Evolutionary conservation across 2,329 filamentous ascomycete species (phyloP).

Genomic region (Penicillium sp.): DNA sequence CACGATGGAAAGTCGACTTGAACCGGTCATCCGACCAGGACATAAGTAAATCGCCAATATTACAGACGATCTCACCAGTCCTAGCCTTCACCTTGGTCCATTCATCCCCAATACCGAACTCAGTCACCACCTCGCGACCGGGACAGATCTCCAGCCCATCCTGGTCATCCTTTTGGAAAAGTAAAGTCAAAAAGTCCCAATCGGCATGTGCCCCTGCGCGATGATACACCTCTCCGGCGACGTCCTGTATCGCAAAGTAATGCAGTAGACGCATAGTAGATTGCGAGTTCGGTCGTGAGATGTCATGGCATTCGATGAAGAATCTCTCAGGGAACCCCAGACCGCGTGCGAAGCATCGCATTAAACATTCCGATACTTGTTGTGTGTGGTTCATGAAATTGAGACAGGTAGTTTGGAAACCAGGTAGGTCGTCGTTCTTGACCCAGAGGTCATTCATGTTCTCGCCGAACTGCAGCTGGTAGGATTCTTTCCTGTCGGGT

Average conservation of each 20-base stretch:
- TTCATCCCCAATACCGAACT: constrained; percentile 57
- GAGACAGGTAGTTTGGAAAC: constrained; percentile 48
- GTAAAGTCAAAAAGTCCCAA: constrained; percentile 61
- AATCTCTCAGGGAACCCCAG: constrained; percentile 57
- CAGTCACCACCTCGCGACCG: constrained; percentile 59
- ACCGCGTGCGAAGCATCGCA: constrained; percentile 58
- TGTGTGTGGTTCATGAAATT: constrained; percentile 58
- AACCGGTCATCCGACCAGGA: constrained; percentile 66
- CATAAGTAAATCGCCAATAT: constrained; percentile 67
- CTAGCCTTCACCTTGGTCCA: constrained; percentile 63
- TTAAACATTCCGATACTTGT: constrained; percentile 53
- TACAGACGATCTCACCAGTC: constrained; percentile 59
- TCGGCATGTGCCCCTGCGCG: constrained; percentile 64
- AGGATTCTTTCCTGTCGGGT: constrained; percentile 60
- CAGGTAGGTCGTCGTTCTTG: constrained; percentile 46
- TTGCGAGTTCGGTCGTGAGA: constrained; percentile 51
- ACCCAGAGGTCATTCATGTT: constrained; percentile 56
- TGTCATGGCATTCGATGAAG: constrained; percentile 56
- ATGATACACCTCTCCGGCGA: constrained; percentile 48
- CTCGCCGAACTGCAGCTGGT: constrained; percentile 62
- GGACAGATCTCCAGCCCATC: constrained; percentile 64
- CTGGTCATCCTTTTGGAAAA: constrained; percentile 62
- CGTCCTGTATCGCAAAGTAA: constrained; percentile 51
- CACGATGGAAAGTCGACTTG: constrained; percentile 64
- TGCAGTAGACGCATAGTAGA: constrained; percentile 57